phyloP scores from a whole-genome alignment of 2,329 filamentous ascomycete genomes.

The Exophiala sp. region DNA sequence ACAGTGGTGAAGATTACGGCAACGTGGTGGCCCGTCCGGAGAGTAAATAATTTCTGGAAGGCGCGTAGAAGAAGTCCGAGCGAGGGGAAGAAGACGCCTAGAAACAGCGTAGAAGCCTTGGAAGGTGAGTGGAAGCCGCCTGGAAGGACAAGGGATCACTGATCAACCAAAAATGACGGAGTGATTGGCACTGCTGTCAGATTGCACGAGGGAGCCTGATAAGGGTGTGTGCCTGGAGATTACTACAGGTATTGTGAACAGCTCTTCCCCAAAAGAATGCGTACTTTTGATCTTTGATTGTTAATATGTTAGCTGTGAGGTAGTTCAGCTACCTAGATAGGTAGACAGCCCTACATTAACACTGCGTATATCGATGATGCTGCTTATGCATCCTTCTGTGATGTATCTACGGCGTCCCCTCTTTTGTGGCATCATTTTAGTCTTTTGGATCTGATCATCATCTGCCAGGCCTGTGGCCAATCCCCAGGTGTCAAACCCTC shows the following conservation, averaged over 20 bases:
- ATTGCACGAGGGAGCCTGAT: too few species aligned
- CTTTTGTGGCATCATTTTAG: constrained; percentile 9
- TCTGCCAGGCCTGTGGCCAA: constrained; percentile 8
- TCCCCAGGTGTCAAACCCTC: background rate
- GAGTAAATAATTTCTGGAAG: constrained; percentile 15
- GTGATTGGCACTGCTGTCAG: constrained; percentile 79
- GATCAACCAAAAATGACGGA: constrained; percentile 67
- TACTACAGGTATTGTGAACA: too few species aligned
- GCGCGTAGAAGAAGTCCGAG: constrained; percentile 18
- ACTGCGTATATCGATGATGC: too few species aligned
- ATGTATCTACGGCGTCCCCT: constrained; percentile 4
- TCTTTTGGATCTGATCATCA: constrained; percentile 16
- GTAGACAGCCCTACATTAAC: background rate
- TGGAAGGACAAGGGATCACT: constrained; percentile 8
- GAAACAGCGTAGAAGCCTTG: constrained; percentile 10
- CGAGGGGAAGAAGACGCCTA: constrained; percentile 5
- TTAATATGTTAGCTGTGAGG: too few species aligned
- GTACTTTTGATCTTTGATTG: too few species aligned
- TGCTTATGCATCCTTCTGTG: background rate
- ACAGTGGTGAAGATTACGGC: too few species aligned
- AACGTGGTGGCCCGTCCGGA: background rate
- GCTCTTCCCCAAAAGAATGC: too few species aligned
- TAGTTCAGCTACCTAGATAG: too few species aligned
- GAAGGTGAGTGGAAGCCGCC: constrained; percentile 13
- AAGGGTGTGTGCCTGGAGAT: background rate